Conservation (phyloP, 1,284 basidiomycete species). For the Meira miltonrushii region DNA sequence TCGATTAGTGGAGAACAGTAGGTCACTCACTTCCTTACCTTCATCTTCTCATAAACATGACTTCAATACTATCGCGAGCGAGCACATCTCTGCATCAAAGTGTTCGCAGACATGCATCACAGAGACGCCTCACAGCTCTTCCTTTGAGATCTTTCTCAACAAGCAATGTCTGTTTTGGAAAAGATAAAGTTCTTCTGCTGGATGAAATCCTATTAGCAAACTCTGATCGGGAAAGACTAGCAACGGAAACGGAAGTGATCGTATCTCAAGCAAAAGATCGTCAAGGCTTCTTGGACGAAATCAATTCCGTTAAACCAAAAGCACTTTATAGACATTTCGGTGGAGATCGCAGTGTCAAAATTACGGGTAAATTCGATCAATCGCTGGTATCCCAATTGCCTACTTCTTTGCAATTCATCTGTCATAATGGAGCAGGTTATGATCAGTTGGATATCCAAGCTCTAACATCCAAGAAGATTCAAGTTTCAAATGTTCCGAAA, state of each 20-base stretch:
- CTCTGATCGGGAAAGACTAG: slow-evolving; percentile 26
- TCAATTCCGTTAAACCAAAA: neutral
- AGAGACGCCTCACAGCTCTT: slow-evolving; percentile 8
- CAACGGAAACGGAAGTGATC: slow-evolving; percentile 22
- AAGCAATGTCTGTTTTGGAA: no score
- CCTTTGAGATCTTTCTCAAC: neutral
- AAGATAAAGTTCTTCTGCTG: slow-evolving; percentile 31
- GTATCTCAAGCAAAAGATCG: slow-evolving; percentile 4
- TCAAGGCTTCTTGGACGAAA: neutral
- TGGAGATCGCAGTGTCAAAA: slow-evolving; percentile 32
- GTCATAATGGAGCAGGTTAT: slow-evolving; percentile 48
- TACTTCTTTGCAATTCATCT: slow-evolving; percentile 26
- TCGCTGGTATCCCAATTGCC: slow-evolving; percentile 37
- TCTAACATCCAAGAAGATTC: slow-evolving; percentile 24
- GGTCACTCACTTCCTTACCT: no score
- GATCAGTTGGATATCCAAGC: slow-evolving; percentile 42
- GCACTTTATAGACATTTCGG: slow-evolving; percentile 70
- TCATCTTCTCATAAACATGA: no score
- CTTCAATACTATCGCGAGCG: no score
- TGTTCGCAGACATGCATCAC: no score
- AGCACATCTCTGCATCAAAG: no score
- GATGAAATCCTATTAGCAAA: slow-evolving; percentile 38
- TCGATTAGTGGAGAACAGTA: no score
- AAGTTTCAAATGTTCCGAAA: slow-evolving; percentile 42
- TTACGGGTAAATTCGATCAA: slow-evolving; percentile 36